Conservation (phyloP, 2,329 filamentous ascomycete species). For the Diaporthe capsici region DNA sequence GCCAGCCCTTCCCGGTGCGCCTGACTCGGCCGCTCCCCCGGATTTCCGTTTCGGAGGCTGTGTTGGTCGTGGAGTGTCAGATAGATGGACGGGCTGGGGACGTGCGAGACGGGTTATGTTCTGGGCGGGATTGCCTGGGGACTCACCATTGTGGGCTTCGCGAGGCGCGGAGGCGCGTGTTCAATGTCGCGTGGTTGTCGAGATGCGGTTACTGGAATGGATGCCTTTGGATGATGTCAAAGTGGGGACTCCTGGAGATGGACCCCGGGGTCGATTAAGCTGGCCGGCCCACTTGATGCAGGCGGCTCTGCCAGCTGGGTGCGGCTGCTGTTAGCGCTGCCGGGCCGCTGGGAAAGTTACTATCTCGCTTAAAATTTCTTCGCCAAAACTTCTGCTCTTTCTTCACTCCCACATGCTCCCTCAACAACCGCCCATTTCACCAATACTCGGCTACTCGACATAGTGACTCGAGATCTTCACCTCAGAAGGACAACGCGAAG, state of each 20-base stretch:
- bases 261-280: neutral
- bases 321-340: constrained; percentile 13
- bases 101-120: neutral
- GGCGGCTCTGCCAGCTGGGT: constrained; percentile 13
- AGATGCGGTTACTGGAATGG: constrained; percentile 5
- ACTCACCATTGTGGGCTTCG: constrained; percentile 39
- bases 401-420: neutral
- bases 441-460: neutral
- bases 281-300: neutral
- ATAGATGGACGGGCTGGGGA: neutral
- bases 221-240: constrained; percentile 39
- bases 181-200: neutral
- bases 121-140: no score
- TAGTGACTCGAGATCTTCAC: neutral
- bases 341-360: constrained; percentile 1
- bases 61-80: constrained; percentile 17
- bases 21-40: constrained; percentile 47
- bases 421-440: neutral
- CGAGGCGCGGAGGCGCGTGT: constrained; percentile 34
- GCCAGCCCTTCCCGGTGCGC: constrained; percentile 48
- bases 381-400: neutral
- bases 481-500: neutral
- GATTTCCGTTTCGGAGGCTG: constrained; percentile 70
- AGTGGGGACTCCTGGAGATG: constrained; percentile 20
- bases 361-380: constrained; percentile 34